phyloP scores from a whole-genome alignment of 805 yeast species.

The Saccharomyces eubayanus region DNA sequence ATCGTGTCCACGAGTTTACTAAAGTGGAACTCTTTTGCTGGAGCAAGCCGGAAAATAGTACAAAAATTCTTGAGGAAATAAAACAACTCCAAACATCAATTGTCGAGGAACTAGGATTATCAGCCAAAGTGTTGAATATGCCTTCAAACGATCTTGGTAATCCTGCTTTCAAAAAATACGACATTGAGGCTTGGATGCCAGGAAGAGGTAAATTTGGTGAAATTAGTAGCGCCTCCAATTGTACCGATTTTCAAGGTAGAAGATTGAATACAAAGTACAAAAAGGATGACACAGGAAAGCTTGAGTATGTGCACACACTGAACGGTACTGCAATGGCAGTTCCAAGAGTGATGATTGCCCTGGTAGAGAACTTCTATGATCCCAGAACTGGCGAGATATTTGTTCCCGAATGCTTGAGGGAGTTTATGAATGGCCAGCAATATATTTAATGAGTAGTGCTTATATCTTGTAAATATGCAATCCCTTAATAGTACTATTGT shows the following conservation, averaged over 20 bases:
- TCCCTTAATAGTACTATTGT: not conserved
- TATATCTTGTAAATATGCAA: conserved; percentile 1
- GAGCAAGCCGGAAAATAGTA: conserved; percentile 42
- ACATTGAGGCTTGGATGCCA: conserved; percentile 97
- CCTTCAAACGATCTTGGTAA: conserved; percentile 88
- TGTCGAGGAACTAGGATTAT: conserved; percentile 58
- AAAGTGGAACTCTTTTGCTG: conserved; percentile 87
- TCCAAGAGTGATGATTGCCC: conserved; percentile 82
- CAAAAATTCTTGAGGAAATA: conserved; percentile 48
- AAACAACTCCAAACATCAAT: conserved; percentile 57
- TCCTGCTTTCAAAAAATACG: conserved; percentile 86
- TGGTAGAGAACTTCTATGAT: conserved; percentile 80
- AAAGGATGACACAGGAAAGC: conserved; percentile 27
- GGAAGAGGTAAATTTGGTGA: conserved; percentile 93
- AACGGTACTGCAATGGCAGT: conserved; percentile 96
- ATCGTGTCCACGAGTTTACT: conserved; percentile 92
- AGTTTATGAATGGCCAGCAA: conserved; percentile 62
- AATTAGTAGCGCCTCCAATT: conserved; percentile 81
- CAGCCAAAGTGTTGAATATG: conserved; percentile 78
- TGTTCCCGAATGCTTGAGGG: conserved; percentile 61
- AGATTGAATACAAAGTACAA: conserved; percentile 62
- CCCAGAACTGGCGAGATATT: conserved; percentile 42
- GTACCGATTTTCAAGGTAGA: conserved; percentile 84
- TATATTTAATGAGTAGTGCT: conserved; percentile 8
- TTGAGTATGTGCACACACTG: conserved; percentile 62